phyloP scores from a whole-genome alignment of 345 rosid genomes.

The Excoecaria agallocha region DNA sequence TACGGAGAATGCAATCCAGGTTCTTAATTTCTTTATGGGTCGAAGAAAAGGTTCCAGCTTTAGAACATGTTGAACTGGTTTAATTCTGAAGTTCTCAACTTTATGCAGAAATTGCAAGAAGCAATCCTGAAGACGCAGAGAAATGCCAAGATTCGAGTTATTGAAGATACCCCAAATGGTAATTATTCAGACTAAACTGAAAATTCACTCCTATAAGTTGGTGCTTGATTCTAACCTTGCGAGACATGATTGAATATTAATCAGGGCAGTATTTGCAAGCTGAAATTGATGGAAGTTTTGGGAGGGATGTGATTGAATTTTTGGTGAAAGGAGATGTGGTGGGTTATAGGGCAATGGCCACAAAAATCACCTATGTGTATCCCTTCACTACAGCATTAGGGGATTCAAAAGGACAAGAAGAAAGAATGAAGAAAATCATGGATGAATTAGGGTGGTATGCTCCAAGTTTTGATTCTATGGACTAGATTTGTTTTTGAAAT shows the following conservation, averaged over 20 bases:
- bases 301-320: slow-evolving; percentile 73
- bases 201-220: background rate
- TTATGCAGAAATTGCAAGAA: slow-evolving; percentile 58
- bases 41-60: background rate
- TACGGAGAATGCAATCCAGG: slow-evolving; percentile 52
- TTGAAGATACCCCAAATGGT: slow-evolving; percentile 74
- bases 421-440: slow-evolving; percentile 60
- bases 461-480: slow-evolving; percentile 79
- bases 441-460: slow-evolving; percentile 81
- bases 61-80: background rate
- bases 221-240: background rate
- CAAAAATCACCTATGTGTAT: slow-evolving; percentile 76
- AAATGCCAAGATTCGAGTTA: slow-evolving; percentile 52
- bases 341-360: slow-evolving; percentile 71
- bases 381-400: slow-evolving; percentile 93
- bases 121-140: slow-evolving; percentile 68
- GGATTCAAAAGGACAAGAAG: slow-evolving; percentile 81
- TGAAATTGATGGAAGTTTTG: slow-evolving; percentile 75
- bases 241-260: background rate
- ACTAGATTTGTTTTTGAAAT: slow-evolving; percentile 25
- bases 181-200: slow-evolving; percentile 32
- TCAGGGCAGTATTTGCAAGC: slow-evolving; percentile 73
- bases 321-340: slow-evolving; percentile 75
- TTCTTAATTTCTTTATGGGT: slow-evolving; percentile 16
- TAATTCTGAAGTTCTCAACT: background rate